Evolutionary conservation across 768 basidiomycete species (phyloP).

Genomic region (Hypsizygus marmoreus): DNA sequence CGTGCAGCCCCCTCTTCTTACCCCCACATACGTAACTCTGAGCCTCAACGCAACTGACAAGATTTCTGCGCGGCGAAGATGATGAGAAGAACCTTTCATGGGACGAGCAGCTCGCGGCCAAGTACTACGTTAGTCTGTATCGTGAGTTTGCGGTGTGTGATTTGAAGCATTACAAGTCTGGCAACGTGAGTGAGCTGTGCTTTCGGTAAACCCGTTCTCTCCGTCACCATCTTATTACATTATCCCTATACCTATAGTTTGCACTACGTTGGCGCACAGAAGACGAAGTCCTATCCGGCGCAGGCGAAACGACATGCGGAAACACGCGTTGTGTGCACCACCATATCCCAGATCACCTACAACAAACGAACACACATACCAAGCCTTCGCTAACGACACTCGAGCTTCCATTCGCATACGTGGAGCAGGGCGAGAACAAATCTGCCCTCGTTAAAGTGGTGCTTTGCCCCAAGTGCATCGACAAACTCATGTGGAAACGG

Average conservation of each 20-base stretch:
- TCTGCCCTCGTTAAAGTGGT: constrained; percentile 90
- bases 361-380: constrained; percentile 13
- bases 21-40: constrained; percentile 6
- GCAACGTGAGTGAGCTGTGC: constrained; percentile 59
- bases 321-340: constrained; percentile 85
- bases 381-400: constrained; percentile 62
- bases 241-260: constrained; percentile 48
- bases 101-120: constrained; percentile 85
- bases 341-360: constrained; percentile 27
- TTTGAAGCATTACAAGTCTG: constrained; percentile 93
- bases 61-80: constrained; percentile 77
- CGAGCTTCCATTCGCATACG: constrained; percentile 89
- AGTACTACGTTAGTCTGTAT: constrained; percentile 87
- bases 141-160: constrained; percentile 93
- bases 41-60: constrained; percentile 34
- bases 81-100: constrained; percentile 54
- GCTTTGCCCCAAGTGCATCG: constrained; percentile 74
- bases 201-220: not conserved
- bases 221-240: not conserved
- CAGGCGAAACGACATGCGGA: constrained; percentile 86
- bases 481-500: constrained; percentile 87
- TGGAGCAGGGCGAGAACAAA: constrained; percentile 74
- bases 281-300: constrained; percentile 80
- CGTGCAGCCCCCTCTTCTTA: constrained; percentile 9
- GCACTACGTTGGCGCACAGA: constrained; percentile 95